These are phyloP conservation scores for Tilletiaria anomala DNA, from an alignment of 1,284 basidiomycete genomes.

Conservation along the genomic window DNA sequence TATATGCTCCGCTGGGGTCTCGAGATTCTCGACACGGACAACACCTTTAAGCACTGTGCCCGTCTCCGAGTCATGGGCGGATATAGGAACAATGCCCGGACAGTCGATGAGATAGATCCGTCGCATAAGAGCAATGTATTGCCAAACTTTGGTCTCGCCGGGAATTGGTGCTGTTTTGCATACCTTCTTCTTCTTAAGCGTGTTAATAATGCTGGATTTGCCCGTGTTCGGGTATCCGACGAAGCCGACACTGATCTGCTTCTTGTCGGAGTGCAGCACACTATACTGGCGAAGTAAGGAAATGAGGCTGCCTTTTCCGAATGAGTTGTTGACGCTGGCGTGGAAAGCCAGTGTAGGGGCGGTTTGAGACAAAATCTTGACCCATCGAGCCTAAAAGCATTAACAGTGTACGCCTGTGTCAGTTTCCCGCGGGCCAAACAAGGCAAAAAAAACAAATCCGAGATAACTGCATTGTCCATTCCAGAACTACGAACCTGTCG, in stretches of 20 bases:
- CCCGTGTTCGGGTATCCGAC: slow-evolving; percentile 98
- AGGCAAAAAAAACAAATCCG: slow-evolving; percentile 4
- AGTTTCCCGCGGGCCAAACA: background rate
- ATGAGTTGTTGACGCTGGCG: slow-evolving; percentile 96
- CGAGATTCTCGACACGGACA: slow-evolving; percentile 85
- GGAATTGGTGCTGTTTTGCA: slow-evolving; percentile 94
- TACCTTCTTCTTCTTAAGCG: slow-evolving; percentile 93
- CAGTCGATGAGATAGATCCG: slow-evolving; percentile 99
- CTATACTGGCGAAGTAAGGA: slow-evolving; percentile 93
- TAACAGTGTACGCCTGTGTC: background rate
- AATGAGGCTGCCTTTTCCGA: slow-evolving; percentile 94
- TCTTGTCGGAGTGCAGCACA: slow-evolving; percentile 93
- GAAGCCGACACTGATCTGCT: slow-evolving; percentile 96
- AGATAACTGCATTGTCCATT: slow-evolving; percentile 16
- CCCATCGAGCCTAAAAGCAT: slow-evolving; percentile 67
- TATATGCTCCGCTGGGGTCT: slow-evolving; percentile 86
- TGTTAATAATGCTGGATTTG: slow-evolving; percentile 95
- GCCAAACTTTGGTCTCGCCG: slow-evolving; percentile 99
- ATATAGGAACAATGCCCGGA: slow-evolving; percentile 91
- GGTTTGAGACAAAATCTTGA: slow-evolving; percentile 82
- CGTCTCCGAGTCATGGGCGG: slow-evolving; percentile 74
- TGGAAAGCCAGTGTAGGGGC: slow-evolving; percentile 97
- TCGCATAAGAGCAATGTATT: slow-evolving; percentile 91
- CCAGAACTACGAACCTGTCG: slow-evolving; percentile 35
- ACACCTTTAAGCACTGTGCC: slow-evolving; percentile 92